phyloP scores from a whole-genome alignment of 176 grass and related monocot species.

The Canna indica region DNA sequence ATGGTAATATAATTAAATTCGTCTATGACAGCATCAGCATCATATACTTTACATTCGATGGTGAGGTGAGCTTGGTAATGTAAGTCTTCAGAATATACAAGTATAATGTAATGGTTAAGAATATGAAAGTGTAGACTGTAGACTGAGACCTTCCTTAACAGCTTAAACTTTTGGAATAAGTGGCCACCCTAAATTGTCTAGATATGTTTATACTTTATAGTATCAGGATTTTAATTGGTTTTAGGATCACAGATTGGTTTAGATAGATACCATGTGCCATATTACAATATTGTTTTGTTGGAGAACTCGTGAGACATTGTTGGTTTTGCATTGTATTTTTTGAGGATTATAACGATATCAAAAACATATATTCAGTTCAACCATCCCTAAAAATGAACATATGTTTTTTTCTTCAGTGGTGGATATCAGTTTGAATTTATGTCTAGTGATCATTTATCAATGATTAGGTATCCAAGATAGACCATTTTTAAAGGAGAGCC shows the following conservation, averaged over 20 bases:
- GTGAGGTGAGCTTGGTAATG: too few relatives aligned
- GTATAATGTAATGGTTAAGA: too few relatives aligned
- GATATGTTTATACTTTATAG: not conserved
- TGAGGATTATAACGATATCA: too few relatives aligned
- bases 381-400: not conserved
- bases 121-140: too few relatives aligned
- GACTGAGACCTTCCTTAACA: not conserved
- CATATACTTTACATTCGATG: too few relatives aligned
- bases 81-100: too few relatives aligned
- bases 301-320: not conserved
- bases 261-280: not conserved
- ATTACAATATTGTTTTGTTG: not conserved
- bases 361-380: too few relatives aligned
- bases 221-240: not conserved
- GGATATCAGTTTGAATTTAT: too few relatives aligned
- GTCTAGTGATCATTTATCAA: not conserved
- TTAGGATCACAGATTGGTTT: not conserved
- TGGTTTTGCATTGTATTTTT: not conserved
- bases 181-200: not conserved
- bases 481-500: too few relatives aligned
- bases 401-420: not conserved
- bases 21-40: too few relatives aligned
- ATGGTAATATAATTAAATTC: too few relatives aligned
- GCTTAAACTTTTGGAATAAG: not conserved
- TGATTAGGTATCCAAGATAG: not conserved